Conservation (phyloP, 345 rosid species). For the Trapa incisa region DNA sequence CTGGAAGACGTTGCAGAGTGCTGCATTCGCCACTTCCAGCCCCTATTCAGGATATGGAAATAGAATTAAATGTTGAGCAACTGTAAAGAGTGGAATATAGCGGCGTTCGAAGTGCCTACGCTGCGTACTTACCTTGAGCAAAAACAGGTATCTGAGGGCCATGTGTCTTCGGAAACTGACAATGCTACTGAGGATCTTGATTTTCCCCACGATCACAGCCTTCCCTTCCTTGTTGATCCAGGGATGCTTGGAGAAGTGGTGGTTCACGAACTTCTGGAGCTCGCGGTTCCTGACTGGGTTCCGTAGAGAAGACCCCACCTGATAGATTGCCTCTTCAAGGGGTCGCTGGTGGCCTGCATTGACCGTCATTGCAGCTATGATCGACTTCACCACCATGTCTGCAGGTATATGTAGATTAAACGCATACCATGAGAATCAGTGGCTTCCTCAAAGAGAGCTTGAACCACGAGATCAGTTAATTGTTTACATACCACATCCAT, state of each 20-base stretch:
- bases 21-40: conserved; percentile 33
- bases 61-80: not conserved
- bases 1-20: conserved; percentile 31
- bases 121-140: conserved; percentile 38
- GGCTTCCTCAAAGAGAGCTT: too few relatives aligned
- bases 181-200: conserved; percentile 42
- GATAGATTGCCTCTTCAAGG: conserved; percentile 31
- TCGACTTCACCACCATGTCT: conserved; percentile 77
- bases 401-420: conserved; percentile 47
- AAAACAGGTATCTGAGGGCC: conserved; percentile 45
- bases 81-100: not conserved
- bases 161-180: conserved; percentile 63
- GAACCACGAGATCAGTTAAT: not conserved
- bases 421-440: too few relatives aligned
- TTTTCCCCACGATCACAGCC: conserved; percentile 34
- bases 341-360: conserved; percentile 17
- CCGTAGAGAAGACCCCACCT: conserved; percentile 59
- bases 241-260: conserved; percentile 53
- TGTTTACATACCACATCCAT: conserved; percentile 45
- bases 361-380: conserved; percentile 43
- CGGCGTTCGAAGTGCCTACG: too few relatives aligned
- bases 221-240: conserved; percentile 80
- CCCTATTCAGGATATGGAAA: conserved; percentile 17
- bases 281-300: conserved; percentile 29
- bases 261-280: conserved; percentile 30